phyloP scores from a whole-genome alignment of 2,329 filamentous ascomycete genomes.

The Diaporthe sp. region DNA sequence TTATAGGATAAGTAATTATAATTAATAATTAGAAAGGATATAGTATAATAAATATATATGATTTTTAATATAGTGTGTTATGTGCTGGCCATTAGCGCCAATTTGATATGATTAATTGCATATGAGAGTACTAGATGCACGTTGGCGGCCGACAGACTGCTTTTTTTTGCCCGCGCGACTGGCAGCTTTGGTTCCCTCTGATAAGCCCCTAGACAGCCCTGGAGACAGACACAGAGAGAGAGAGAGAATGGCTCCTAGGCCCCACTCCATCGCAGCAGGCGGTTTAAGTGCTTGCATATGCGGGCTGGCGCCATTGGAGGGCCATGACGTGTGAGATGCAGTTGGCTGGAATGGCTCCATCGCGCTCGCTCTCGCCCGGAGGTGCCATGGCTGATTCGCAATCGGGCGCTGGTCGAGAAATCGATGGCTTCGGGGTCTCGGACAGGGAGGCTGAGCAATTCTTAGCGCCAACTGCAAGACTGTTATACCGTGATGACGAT shows the following conservation, averaged over 20 bases:
- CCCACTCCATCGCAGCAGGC: constrained; percentile 35
- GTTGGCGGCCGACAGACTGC: constrained; percentile 28
- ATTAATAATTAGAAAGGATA: too few relatives aligned
- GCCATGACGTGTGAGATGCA: constrained; percentile 39
- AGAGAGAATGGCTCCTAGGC: background rate
- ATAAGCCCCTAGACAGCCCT: background rate
- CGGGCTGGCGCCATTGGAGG: constrained; percentile 29
- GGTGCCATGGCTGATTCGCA: background rate
- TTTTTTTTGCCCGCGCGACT: background rate
- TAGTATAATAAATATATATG: too few relatives aligned
- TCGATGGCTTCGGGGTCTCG: background rate
- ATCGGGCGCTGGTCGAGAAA: background rate
- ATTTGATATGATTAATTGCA: too few relatives aligned
- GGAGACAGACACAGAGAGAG: too few relatives aligned
- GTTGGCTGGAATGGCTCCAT: constrained; percentile 31
- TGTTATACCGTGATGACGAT: background rate
- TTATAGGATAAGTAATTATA: too few relatives aligned
- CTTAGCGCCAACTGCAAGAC: constrained; percentile 23
- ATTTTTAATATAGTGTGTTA: too few relatives aligned
- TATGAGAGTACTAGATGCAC: constrained; percentile 9
- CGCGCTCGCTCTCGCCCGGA: background rate
- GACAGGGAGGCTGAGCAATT: constrained; percentile 10
- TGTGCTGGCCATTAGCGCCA: too few relatives aligned
- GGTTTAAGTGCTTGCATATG: constrained; percentile 43
- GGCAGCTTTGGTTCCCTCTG: background rate